phyloP scores from a whole-genome alignment of 176 grass and related monocot genomes.

The Poa pratensis region DNA sequence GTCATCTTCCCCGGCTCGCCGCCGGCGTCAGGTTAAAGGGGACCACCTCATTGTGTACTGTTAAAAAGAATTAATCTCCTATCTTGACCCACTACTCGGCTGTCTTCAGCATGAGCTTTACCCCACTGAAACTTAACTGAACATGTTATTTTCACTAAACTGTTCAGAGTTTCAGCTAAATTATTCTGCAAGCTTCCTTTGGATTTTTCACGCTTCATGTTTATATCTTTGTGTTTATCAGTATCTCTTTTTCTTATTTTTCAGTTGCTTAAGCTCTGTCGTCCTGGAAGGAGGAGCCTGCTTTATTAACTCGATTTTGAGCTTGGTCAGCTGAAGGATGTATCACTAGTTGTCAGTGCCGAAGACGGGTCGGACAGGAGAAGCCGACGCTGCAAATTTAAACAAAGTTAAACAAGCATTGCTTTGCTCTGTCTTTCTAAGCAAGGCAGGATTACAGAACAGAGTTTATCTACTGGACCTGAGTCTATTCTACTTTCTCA shows the following conservation, averaged over 20 bases:
- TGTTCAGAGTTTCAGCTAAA: background rate
- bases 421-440: background rate
- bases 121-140: background rate
- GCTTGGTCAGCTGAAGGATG: background rate
- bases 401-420: background rate
- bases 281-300: background rate
- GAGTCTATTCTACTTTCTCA: background rate
- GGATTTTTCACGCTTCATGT: background rate
- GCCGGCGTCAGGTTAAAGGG: background rate
- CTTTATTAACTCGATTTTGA: conserved; percentile 12
- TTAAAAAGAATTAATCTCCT: background rate
- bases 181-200: background rate
- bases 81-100: background rate
- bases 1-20: background rate
- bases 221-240: background rate
- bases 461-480: background rate
- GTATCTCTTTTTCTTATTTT: background rate
- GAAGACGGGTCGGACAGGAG: background rate
- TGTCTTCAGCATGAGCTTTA: background rate
- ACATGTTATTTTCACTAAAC: background rate
- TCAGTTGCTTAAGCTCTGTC: background rate
- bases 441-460: background rate
- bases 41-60: background rate
- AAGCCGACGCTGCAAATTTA: background rate
- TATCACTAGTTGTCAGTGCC: background rate